These are phyloP conservation scores for Psilocybe cubensis DNA, from an alignment of 768 basidiomycete genomes.

Conservation along the genomic window DNA sequence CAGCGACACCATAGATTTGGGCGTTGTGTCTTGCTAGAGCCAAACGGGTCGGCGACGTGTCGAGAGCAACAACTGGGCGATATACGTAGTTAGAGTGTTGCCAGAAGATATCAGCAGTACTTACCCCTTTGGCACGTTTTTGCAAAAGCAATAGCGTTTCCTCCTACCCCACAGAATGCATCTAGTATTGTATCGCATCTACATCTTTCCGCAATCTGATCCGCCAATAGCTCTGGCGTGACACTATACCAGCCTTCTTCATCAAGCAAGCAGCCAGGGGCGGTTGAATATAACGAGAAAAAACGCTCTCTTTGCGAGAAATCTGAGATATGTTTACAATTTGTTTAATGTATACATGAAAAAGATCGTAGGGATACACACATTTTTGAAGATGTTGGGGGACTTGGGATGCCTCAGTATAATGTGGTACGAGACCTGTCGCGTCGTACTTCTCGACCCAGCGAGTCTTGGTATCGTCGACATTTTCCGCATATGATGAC, in stretches of 20 bases:
- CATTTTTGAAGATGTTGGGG: conserved; percentile 85
- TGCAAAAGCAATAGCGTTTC: conserved; percentile 97
- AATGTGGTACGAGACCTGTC: conserved; percentile 74
- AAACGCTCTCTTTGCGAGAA: conserved; percentile 83
- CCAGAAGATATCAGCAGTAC: conserved; percentile 24
- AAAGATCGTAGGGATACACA: conserved; percentile 38
- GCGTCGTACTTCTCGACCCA: conserved; percentile 62
- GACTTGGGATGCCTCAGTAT: conserved; percentile 64
- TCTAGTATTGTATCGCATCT: conserved; percentile 85
- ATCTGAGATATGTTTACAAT: conserved; percentile 49
- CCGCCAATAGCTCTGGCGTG: conserved; percentile 91
- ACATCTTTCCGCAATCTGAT: conserved; percentile 93
- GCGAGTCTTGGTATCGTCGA: conserved; percentile 19
- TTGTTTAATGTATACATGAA: neutral
- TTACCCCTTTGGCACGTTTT: conserved; percentile 92
- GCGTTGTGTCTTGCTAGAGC: conserved; percentile 95
- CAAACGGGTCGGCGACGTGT: conserved; percentile 82
- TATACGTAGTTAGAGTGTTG: neutral
- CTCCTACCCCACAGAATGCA: conserved; percentile 97
- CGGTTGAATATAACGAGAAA: conserved; percentile 75
- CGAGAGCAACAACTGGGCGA: conserved; percentile 86
- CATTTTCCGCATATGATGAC: conserved; percentile 21
- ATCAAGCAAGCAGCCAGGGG: conserved; percentile 82
- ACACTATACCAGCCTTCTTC: conserved; percentile 98
- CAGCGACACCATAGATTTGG: conserved; percentile 89